Conservation (phyloP, 1,139 yeast genomes). For the Lizanozyma gosingica region DNA sequence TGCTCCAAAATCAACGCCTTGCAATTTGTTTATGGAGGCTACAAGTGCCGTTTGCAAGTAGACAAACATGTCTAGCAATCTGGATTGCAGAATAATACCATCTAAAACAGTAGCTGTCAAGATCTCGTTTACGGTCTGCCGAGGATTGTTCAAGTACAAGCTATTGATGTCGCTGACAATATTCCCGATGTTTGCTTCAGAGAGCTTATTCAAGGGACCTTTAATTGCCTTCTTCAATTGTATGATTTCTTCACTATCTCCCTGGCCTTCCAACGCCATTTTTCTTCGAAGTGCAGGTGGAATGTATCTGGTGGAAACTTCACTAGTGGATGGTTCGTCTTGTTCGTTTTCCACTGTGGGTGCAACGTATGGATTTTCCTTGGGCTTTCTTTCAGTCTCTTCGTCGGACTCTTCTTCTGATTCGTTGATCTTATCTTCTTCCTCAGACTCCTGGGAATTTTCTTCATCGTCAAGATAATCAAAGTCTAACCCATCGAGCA, state of each 20-base stretch:
- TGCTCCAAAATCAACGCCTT: constrained; percentile 91
- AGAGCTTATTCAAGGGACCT: constrained; percentile 75
- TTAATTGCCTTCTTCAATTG: constrained; percentile 56
- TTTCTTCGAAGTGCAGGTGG: constrained; percentile 78
- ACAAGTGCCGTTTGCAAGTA: constrained; percentile 73
- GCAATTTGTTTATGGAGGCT: constrained; percentile 64
- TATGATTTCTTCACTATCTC: constrained; percentile 37
- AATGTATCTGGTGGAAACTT: constrained; percentile 41
- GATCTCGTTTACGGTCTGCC: constrained; percentile 67
- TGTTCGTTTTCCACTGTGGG: constrained; percentile 29
- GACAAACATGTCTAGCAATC: constrained; percentile 69
- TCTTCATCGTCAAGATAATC: constrained; percentile 26
- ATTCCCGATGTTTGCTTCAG: constrained; percentile 71
- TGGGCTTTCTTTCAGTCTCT: constrained; percentile 21
- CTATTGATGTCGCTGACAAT: constrained; percentile 63
- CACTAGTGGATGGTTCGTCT: constrained; percentile 9
- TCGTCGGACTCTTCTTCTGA: constrained; percentile 22
- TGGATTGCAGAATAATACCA: constrained; percentile 55
- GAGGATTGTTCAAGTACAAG: constrained; percentile 56
- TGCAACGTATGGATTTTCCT: constrained; percentile 83
- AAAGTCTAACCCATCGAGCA: constrained; percentile 71
- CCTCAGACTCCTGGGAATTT: constrained; percentile 24
- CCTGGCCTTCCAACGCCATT: constrained; percentile 28
- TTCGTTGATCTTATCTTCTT: constrained; percentile 23
- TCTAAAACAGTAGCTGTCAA: constrained; percentile 57